Base-by-base conservation (phyloP, 495 filamentous ascomycete species). In the Xylaria telfairii region DNA sequence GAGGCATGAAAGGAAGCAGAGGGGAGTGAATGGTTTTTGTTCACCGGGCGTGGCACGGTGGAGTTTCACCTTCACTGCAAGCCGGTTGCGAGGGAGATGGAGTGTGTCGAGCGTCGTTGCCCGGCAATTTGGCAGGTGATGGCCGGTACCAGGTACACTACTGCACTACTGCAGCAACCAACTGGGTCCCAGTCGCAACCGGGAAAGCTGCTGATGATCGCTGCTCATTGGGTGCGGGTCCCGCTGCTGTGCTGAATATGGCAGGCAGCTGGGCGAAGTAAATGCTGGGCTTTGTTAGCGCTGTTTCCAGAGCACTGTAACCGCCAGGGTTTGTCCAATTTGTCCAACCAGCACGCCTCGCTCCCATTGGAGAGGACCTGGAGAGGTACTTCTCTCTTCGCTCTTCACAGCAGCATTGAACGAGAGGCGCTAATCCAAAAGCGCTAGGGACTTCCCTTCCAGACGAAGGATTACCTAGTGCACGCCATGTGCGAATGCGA, bases 51-150 rank as follows among this genome's bases (percentile, higher is more conserved):
- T 69, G 68, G 67, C 59, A 70, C 59, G 61, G 68, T 70, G 68
- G 68, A 70, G 68, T 70, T 70, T 56, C 68, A 65, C 47, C 39
- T 65, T 13, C 28, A 49, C 59, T 61, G 67, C 54, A 68, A 44
- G 59, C 37, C 47, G 49, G 60, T 70, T 70, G 68, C 60, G 68
- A 70, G 68, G 68, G 68, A 56, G 68, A 70, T 70, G 49, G 67
- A 41, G 42, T 19, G 30, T 34, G 44, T 53, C 61, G 17, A 47
- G 61, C 51, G 56, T 59, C 56, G 68, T 70, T 70, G 68, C 68
- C 68, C 41, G 68, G 68, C 68, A 70, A 63, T 69, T 54, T 61
- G 30, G 44, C 51, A 41, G 47, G 37, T 46, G 15, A 34, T 9
- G 64, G 17, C 7, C 19, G 46, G 51, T 44, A 47, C 61, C 51